Percentiles rank a stretch among this genome's conserved stretches.
phyloP scores from a whole-genome alignment of 176 grass and related monocot species.

The Triticum timopheevii region DNA sequence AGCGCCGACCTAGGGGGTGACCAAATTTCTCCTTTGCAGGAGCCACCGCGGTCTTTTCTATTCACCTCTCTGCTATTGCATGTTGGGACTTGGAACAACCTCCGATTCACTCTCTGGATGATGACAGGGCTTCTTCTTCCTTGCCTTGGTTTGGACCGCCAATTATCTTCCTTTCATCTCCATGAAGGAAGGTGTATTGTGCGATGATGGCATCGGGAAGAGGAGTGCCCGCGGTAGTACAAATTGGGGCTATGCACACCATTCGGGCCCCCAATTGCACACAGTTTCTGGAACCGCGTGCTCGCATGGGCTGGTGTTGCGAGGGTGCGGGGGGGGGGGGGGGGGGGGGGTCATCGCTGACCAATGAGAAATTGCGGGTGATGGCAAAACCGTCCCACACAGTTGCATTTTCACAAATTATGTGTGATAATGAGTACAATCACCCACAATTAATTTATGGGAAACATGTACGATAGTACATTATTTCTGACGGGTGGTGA shows the following conservation, averaged over 20 bases:
- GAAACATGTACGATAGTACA: background rate
- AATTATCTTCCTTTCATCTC: background rate
- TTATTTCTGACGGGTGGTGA: background rate
- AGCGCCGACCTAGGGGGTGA: background rate
- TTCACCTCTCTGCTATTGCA: background rate
- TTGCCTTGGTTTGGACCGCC: background rate
- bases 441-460: background rate
- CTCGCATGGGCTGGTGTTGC: background rate
- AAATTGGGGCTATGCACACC: background rate
- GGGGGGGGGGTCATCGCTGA: background rate
- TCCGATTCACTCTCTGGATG: background rate
- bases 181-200: background rate
- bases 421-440: background rate
- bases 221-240: background rate
- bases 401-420: background rate
- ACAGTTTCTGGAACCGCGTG: background rate
- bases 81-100: background rate
- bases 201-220: background rate
- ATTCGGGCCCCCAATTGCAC: background rate
- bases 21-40: background rate
- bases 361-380: background rate
- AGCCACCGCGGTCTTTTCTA: background rate
- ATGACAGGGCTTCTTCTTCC: background rate
- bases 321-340: no score
- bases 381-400: background rate